phyloP scores from a whole-genome alignment of 768 basidiomycete genomes.

The Daedaleopsis nitida region DNA sequence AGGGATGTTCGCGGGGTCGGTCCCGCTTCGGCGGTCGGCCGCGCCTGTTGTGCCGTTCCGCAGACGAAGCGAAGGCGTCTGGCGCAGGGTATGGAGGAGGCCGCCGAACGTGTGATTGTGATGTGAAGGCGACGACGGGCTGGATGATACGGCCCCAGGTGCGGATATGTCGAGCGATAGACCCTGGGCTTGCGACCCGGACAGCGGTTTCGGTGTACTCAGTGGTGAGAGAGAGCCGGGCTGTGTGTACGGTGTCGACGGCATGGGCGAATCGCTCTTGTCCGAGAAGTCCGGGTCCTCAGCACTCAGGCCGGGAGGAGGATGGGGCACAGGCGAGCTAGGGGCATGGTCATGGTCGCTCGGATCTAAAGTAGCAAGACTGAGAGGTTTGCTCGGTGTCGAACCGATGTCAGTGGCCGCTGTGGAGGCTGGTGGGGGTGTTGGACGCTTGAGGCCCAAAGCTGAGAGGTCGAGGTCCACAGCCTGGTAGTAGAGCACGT shows the following conservation, averaged over 20 bases:
- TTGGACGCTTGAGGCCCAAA: conserved; percentile 61
- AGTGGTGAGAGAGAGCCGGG: no score
- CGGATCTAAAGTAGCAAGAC: conserved; percentile 13
- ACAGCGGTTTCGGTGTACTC: conserved; percentile 20
- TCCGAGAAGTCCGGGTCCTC: conserved; percentile 25
- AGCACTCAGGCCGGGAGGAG: conserved; percentile 40
- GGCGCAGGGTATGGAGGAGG: conserved; percentile 28
- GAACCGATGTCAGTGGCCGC: conserved; percentile 16
- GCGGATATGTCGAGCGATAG: conserved; percentile 14
- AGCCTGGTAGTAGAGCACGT: conserved; percentile 97
- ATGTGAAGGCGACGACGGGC: conserved; percentile 19
- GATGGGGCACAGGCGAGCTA: conserved; percentile 24
- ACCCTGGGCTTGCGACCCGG: conserved; percentile 16
- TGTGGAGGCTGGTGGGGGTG: conserved; percentile 23
- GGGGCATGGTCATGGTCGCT: conserved; percentile 15
- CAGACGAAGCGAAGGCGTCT: conserved; percentile 27
- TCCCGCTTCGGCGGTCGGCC: conserved; percentile 22
- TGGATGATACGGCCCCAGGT: conserved; percentile 22
- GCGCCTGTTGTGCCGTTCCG: conserved; percentile 26
- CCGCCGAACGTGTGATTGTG: conserved; percentile 20
- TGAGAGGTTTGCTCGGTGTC: conserved; percentile 12
- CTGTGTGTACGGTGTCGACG: conserved; percentile 25
- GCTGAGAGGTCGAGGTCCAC: conserved; percentile 76
- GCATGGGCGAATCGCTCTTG: conserved; percentile 26
- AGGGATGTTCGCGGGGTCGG: conserved; percentile 24